These are phyloP conservation scores for Aspergillus sclerotialis DNA, from an alignment of 2,329 filamentous ascomycete species.

Conservation along the genomic window DNA sequence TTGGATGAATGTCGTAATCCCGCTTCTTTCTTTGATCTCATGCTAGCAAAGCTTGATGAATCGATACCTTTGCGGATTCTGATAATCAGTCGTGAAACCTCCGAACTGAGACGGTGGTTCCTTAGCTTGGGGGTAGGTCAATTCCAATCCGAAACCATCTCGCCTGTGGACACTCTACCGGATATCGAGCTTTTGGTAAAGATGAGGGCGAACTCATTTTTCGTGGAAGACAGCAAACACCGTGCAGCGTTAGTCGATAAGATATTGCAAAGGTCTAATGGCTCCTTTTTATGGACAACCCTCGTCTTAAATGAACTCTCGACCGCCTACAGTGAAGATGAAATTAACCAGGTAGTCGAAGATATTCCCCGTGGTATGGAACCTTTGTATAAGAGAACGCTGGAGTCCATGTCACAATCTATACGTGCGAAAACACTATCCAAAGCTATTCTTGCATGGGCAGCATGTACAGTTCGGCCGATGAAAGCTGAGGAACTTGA, in stretches of 20 bases:
- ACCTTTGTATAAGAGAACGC: slow-evolving; percentile 24
- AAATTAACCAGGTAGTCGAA: slow-evolving; percentile 24
- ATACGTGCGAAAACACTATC: slow-evolving; percentile 23
- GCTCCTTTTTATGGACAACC: slow-evolving; percentile 32
- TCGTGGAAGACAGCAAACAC: slow-evolving; percentile 11
- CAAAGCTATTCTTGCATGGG: slow-evolving; percentile 33
- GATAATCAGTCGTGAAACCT: slow-evolving; percentile 11
- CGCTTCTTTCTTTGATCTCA: background rate
- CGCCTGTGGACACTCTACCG: slow-evolving; percentile 2
- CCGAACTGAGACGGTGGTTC: background rate
- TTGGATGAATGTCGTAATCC: slow-evolving; percentile 13
- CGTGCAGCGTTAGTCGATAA: slow-evolving; percentile 16
- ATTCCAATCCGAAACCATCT: background rate
- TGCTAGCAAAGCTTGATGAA: background rate
- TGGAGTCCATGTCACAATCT: slow-evolving; percentile 24
- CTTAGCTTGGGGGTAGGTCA: background rate
- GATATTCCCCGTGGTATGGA: slow-evolving; percentile 30
- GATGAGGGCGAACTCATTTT: background rate
- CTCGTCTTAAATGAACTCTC: slow-evolving; percentile 27
- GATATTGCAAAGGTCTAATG: slow-evolving; percentile 30
- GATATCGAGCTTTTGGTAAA: background rate
- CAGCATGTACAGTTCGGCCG: slow-evolving; percentile 25
- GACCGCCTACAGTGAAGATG: slow-evolving; percentile 20
- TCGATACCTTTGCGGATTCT: slow-evolving; percentile 12
- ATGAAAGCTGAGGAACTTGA: slow-evolving; percentile 29